Conservation (phyloP, 805 yeast genomes). For the Candida glaebosa region DNA sequence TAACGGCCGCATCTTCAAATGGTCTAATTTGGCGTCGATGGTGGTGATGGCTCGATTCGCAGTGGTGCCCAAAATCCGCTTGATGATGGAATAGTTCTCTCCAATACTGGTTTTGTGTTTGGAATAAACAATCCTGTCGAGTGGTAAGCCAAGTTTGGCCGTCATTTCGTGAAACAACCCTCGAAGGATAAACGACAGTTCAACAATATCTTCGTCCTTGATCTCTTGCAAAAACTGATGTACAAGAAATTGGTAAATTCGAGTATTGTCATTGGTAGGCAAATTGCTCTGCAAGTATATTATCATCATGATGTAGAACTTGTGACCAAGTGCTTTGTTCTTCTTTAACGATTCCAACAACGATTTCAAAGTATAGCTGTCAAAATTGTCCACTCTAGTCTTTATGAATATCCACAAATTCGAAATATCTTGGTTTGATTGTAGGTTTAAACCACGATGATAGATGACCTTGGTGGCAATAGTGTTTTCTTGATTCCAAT, state of each 20-base stretch:
- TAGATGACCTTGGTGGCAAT: constrained; percentile 26
- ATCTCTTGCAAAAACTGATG: constrained; percentile 2
- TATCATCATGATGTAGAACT: constrained; percentile 2
- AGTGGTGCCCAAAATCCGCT: constrained; percentile 11
- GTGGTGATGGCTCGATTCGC: neutral
- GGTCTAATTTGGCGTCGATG: constrained; percentile 15
- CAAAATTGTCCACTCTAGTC: neutral
- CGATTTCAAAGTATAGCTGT: constrained; percentile 5
- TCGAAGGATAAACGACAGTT: constrained; percentile 9
- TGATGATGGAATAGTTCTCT: constrained; percentile 17
- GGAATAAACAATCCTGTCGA: constrained; percentile 8
- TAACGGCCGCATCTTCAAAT: constrained; percentile 8
- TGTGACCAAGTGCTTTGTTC: constrained; percentile 3
- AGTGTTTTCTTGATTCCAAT: constrained; percentile 28
- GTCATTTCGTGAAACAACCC: constrained; percentile 15
- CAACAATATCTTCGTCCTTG: neutral
- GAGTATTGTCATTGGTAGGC: neutral
- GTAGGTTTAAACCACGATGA: constrained; percentile 10
- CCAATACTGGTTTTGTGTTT: constrained; percentile 6
- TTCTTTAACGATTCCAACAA: constrained; percentile 4
- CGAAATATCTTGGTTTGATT: neutral
- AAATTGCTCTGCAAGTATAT: neutral
- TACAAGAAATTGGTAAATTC: constrained; percentile 5
- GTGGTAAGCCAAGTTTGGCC: constrained; percentile 11
- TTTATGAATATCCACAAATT: constrained; percentile 3